Evolutionary conservation across 305 asterid genomes (phyloP).

Genomic region (Fraxinus greggii): DNA sequence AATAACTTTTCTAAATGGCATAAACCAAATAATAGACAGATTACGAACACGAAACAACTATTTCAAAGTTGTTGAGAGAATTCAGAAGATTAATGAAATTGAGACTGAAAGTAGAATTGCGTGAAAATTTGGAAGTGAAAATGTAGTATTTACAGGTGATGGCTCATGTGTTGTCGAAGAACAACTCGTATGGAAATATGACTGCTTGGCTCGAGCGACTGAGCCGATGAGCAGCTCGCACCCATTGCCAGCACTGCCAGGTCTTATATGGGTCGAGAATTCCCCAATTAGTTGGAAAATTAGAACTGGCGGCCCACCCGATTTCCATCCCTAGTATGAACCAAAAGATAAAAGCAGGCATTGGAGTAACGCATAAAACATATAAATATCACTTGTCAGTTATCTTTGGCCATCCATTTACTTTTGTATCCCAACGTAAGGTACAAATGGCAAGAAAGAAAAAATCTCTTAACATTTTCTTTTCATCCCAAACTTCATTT

Average conservation of each 20-base stretch:
- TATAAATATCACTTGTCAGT: constrained; percentile 1
- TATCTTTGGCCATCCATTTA: background rate
- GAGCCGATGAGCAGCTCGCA: background rate
- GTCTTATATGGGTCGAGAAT: background rate
- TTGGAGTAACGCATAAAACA: background rate
- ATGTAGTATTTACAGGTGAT: background rate
- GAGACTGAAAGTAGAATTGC: background rate
- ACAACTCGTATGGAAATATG: background rate
- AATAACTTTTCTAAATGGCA: background rate
- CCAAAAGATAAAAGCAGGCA: background rate
- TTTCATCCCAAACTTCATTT: background rate
- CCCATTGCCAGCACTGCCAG: background rate
- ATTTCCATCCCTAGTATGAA: background rate
- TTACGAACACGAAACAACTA: background rate
- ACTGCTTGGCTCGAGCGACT: background rate
- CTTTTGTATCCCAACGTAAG: background rate
- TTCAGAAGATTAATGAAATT: background rate
- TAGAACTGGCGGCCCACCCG: background rate
- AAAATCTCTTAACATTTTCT: background rate
- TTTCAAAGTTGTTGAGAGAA: background rate
- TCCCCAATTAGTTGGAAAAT: background rate
- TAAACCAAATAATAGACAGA: background rate
- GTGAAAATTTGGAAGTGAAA: background rate
- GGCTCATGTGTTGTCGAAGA: background rate
- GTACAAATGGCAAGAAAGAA: background rate